Conservation (phyloP, 257 asterid species). For the Thymus mandschuricus region DNA sequence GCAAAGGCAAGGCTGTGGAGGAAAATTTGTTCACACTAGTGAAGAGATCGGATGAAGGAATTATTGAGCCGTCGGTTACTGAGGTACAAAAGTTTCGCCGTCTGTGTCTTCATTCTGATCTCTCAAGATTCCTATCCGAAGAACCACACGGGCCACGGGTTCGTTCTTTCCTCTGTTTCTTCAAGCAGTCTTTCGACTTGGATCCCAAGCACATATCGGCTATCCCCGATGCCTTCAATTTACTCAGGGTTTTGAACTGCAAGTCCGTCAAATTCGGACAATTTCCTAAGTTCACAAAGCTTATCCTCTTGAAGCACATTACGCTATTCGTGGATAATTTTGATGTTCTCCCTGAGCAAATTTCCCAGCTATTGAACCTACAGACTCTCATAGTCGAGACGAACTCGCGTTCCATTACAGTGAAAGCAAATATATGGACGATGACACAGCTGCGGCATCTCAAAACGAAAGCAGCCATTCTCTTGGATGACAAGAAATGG, state of each 20-base stretch:
- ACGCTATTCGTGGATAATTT: constrained; percentile 33
- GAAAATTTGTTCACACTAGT: constrained; percentile 33
- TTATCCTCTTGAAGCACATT: constrained; percentile 50
- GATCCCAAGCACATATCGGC: constrained; percentile 2
- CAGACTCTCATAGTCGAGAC: constrained; percentile 42
- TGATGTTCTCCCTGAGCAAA: constrained; percentile 31
- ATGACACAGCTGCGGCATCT: constrained; percentile 33
- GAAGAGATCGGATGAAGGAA: constrained; percentile 35
- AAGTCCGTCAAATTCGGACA: constrained; percentile 34
- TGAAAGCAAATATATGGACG: constrained; percentile 40
- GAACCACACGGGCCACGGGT: constrained; percentile 32
- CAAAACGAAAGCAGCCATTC: constrained; percentile 16
- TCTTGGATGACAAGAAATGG: not conserved
- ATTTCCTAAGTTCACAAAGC: constrained; percentile 37
- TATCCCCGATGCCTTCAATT: constrained; percentile 42
- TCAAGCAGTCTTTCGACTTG: constrained; percentile 8
- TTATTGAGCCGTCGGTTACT: constrained; percentile 16
- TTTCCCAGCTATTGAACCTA: constrained; percentile 43
- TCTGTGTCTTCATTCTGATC: constrained; percentile 40
- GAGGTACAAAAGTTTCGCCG: constrained; percentile 41
- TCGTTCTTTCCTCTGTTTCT: constrained; percentile 46
- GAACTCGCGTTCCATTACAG: constrained; percentile 15
- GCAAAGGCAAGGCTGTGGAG: constrained; percentile 37
- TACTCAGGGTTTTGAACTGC: constrained; percentile 48
- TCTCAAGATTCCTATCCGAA: constrained; percentile 27